Conservation (phyloP, 768 basidiomycete species). For the Podaxis rugospora region DNA sequence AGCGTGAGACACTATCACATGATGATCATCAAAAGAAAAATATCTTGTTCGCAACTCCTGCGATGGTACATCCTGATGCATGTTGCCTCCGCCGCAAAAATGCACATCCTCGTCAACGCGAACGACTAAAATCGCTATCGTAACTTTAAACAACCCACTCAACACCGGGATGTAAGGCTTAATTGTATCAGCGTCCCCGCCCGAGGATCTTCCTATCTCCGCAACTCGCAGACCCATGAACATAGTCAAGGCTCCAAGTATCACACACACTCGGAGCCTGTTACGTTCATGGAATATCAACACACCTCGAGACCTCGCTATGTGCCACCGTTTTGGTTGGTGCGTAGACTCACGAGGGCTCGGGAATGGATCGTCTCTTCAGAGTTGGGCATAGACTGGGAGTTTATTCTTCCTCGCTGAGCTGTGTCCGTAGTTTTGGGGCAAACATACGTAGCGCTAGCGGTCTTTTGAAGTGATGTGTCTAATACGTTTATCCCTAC, state of each 20-base stretch:
- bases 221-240: constrained; percentile 33
- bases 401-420: constrained; percentile 17
- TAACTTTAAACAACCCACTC: too few species aligned
- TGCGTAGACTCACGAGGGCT: constrained; percentile 39
- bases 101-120: background rate
- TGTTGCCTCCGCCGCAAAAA: background rate
- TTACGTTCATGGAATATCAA: constrained; percentile 73
- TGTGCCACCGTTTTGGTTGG: constrained; percentile 52
- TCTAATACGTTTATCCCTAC: too few species aligned
- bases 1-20: background rate
- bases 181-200: too few species aligned
- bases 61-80: background rate
- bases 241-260: constrained; percentile 64
- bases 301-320: constrained; percentile 35
- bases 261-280: constrained; percentile 48
- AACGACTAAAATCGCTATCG: background rate
- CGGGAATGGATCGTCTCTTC: constrained; percentile 42
- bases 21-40: background rate
- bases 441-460: constrained; percentile 38
- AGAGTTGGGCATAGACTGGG: constrained; percentile 54
- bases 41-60: background rate
- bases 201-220: background rate
- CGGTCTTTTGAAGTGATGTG: background rate
- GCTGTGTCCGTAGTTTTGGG: constrained; percentile 63
- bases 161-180: too few species aligned